phyloP scores from a whole-genome alignment of 495 filamentous ascomycete species.

The Neurospora sp. region DNA sequence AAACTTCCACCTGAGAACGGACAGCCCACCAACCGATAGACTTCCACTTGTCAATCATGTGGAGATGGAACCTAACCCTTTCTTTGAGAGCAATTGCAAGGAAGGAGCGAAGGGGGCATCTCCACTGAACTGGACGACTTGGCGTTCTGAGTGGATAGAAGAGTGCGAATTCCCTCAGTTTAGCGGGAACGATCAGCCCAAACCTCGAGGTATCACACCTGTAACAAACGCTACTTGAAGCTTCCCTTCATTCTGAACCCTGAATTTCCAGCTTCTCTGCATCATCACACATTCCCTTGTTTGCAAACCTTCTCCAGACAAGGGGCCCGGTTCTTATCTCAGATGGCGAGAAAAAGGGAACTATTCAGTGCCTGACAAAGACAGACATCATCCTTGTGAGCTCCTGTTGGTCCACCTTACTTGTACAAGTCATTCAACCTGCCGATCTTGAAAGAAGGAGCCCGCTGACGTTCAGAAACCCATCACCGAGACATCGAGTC shows the following conservation, averaged over 20 bases:
- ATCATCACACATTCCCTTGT: background rate
- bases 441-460: background rate
- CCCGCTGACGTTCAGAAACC: background rate
- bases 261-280: background rate
- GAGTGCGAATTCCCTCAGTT: background rate
- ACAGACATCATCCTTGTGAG: background rate
- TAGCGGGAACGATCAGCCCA: background rate
- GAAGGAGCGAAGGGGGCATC: background rate
- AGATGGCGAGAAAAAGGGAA: background rate
- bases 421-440: too few species aligned
- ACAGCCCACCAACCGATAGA: background rate
- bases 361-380: background rate
- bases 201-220: background rate
- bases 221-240: background rate
- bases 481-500: background rate
- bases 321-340: background rate
- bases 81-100: background rate
- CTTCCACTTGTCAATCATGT: background rate
- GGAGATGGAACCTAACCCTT: background rate
- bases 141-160: background rate
- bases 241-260: background rate
- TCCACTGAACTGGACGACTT: background rate
- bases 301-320: background rate
- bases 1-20: background rate
- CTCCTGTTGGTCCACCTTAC: background rate